Conservation (phyloP, 73 alveolate species). For the Stentor coeruleus region DNA sequence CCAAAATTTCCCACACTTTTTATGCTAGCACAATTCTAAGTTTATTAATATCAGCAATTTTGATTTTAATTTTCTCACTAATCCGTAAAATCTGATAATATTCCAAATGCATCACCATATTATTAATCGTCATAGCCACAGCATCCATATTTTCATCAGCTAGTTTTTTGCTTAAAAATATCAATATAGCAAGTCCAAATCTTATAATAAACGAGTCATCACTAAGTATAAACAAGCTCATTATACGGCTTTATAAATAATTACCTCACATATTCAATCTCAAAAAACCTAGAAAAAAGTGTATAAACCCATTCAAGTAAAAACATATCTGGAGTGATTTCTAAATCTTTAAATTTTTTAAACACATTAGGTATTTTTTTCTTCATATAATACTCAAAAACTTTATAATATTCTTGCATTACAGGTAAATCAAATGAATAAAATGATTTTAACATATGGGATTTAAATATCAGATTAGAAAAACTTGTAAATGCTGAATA, state of each 20-base stretch:
- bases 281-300: background rate
- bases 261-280: background rate
- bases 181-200: conserved; percentile 17
- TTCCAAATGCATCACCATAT: background rate
- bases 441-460: background rate
- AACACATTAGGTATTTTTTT: conserved; percentile 2
- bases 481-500: conserved; percentile 48
- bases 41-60: background rate
- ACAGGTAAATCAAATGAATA: conserved; percentile 14
- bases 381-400: conserved; percentile 10
- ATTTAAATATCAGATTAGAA: conserved; percentile 2
- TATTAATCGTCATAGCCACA: background rate
- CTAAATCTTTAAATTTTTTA: background rate
- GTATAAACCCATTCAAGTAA: conserved; percentile 16
- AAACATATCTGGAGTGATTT: background rate
- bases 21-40: no score
- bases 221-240: background rate
- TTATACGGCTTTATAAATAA: no score
- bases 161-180: background rate
- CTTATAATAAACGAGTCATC: background rate
- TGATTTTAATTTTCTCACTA: background rate
- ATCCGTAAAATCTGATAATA: no score
- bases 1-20: no score
- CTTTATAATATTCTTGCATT: conserved; percentile 20
- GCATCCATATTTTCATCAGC: background rate